phyloP scores from a whole-genome alignment of 345 rosid species.

The Ceriops zippeliana region DNA sequence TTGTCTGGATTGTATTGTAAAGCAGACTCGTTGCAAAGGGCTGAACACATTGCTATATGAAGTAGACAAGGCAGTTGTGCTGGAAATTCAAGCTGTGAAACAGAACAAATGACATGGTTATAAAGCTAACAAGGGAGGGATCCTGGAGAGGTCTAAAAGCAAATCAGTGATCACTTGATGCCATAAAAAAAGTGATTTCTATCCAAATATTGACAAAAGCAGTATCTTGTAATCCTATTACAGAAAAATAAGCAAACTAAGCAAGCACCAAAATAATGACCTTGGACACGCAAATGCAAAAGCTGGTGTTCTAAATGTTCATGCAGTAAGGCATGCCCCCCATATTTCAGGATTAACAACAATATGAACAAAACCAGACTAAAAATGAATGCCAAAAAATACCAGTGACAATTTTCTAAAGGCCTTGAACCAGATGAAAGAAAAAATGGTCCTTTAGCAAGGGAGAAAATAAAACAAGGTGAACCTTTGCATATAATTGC shows the following conservation, averaged over 20 bases:
- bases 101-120: conserved; percentile 20
- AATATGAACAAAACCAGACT: background rate
- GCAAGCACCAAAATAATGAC: background rate
- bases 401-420: too few relatives aligned
- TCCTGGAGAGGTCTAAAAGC: background rate
- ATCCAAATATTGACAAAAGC: background rate
- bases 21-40: conserved; percentile 91
- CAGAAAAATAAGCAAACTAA: background rate
- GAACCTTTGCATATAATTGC: too few relatives aligned
- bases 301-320: background rate
- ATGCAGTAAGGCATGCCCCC: background rate
- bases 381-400: too few relatives aligned
- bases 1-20: conserved; percentile 96
- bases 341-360: background rate
- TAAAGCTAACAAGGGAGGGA: conserved; percentile 1
- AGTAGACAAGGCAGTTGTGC: conserved; percentile 95
- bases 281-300: background rate
- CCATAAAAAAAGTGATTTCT: background rate
- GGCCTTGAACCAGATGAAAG: too few relatives aligned
- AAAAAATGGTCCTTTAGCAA: too few relatives aligned
- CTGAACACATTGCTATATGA: conserved; percentile 90
- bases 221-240: background rate
- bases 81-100: conserved; percentile 80
- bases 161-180: background rate
- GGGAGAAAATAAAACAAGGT: too few relatives aligned